Conservation (phyloP, 2,329 filamentous ascomycete species). For the Colletotrichum echinochloae region DNA sequence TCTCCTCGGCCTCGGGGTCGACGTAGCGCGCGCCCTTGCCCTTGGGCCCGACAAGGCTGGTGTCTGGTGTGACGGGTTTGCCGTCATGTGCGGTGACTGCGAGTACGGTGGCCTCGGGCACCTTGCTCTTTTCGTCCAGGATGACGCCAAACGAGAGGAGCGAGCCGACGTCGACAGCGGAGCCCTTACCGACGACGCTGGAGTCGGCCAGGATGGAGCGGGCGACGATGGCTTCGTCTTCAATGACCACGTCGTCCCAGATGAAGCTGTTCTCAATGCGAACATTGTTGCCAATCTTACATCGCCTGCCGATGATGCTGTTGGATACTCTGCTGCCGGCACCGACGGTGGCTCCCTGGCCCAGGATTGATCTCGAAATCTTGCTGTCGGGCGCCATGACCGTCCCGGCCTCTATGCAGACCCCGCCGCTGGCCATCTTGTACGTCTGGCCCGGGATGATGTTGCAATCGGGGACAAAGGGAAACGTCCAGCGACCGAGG, state of each 20-base stretch:
- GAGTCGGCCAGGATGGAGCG: slow-evolving; percentile 82
- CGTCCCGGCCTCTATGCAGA: slow-evolving; percentile 85
- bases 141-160: slow-evolving; percentile 84
- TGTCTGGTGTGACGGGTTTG: slow-evolving; percentile 54
- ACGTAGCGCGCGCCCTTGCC: slow-evolving; percentile 64
- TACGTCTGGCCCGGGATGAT: slow-evolving; percentile 83
- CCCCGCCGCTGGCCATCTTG: slow-evolving; percentile 73
- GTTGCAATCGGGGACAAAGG: slow-evolving; percentile 90
- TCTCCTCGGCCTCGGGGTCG: slow-evolving; percentile 61
- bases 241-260: slow-evolving; percentile 86
- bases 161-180: slow-evolving; percentile 76
- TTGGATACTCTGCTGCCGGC: slow-evolving; percentile 76
- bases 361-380: slow-evolving; percentile 80
- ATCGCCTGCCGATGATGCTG: slow-evolving; percentile 85
- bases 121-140: slow-evolving; percentile 71
- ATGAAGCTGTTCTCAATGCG: slow-evolving; percentile 83
- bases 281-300: slow-evolving; percentile 88
- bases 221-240: slow-evolving; percentile 77
- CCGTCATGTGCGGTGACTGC: slow-evolving; percentile 53
- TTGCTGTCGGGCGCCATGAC: slow-evolving; percentile 78
- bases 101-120: slow-evolving; percentile 52
- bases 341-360: slow-evolving; percentile 80
- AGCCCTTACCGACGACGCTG: slow-evolving; percentile 77
- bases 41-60: slow-evolving; percentile 59
- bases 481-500: slow-evolving; percentile 88